Conservation (phyloP, 306 rosid genomes). For the Luffa aegyptiaca region DNA sequence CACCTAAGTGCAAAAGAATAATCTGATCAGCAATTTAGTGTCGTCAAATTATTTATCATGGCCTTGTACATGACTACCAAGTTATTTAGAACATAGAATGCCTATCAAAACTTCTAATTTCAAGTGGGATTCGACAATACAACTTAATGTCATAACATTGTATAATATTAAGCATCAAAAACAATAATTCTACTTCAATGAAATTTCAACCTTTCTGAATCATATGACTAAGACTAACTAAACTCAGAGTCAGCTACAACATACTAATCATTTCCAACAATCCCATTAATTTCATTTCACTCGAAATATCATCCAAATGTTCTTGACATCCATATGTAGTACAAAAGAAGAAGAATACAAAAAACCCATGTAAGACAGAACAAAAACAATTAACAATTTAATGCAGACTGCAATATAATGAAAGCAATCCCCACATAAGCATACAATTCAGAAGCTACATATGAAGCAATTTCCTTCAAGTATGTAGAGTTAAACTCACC, state of each 20-base stretch:
- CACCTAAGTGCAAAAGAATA: constrained; percentile 32
- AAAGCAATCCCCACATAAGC: neutral
- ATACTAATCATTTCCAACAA: neutral
- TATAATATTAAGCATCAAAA: neutral
- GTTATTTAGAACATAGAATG: neutral
- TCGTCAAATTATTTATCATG: neutral
- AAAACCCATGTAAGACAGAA: neutral
- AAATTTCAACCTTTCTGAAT: neutral
- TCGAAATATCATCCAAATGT: neutral
- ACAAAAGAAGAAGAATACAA: neutral
- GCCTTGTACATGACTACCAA: neutral
- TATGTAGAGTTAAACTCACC: constrained; percentile 22
- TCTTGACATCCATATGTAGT: neutral
- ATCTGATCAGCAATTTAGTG: neutral
- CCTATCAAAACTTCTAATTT: neutral
- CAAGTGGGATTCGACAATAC: neutral
- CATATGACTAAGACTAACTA: neutral
- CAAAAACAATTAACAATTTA: neutral
- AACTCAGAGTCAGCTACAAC: neutral
- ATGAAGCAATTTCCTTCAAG: neutral
- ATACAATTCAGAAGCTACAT: neutral
- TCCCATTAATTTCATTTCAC: neutral
- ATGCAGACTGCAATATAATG: neutral
- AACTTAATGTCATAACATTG: neutral
- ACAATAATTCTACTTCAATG: neutral